Percentiles rank a stretch among this genome's conserved stretches.
Conservation (phyloP, 768 basidiomycete genomes). For the Phylloporus scabripes region DNA sequence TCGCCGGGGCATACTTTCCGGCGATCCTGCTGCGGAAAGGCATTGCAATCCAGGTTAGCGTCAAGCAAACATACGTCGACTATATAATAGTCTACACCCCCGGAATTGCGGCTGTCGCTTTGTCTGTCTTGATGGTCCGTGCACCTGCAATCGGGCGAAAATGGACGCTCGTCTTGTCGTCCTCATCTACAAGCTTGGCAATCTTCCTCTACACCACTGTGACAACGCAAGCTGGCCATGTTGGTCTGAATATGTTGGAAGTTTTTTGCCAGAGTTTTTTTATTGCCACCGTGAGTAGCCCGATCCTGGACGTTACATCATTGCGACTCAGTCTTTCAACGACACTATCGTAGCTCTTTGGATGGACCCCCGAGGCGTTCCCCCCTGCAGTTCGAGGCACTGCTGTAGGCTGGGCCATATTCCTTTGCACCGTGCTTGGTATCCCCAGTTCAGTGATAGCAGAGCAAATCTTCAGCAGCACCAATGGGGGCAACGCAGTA, state of each 20-base stretch:
- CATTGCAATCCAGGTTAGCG: slow-evolving; percentile 1
- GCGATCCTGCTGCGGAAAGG: slow-evolving; percentile 14
- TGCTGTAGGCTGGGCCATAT: slow-evolving; percentile 5
- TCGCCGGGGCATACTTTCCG: slow-evolving; percentile 4
- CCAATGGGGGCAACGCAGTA: slow-evolving; percentile 4
- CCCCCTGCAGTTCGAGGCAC: slow-evolving; percentile 13
- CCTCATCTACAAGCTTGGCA: slow-evolving; percentile 1
- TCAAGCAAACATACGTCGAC: slow-evolving; percentile 9
- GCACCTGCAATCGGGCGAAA: slow-evolving; percentile 11
- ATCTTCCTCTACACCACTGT: slow-evolving; percentile 10
- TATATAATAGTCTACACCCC: slow-evolving; percentile 9
- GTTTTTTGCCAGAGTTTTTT: slow-evolving; percentile 12
- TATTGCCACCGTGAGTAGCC: slow-evolving; percentile 1
- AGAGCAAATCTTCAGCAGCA: slow-evolving; percentile 1
- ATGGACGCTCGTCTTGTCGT: slow-evolving; percentile 15
- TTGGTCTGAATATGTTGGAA: slow-evolving; percentile 9
- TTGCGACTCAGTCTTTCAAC: neutral
- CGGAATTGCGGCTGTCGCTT: neutral
- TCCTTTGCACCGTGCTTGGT: slow-evolving; percentile 1
- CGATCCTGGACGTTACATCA: neutral
- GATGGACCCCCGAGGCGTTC: slow-evolving; percentile 17
- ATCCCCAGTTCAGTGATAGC: slow-evolving; percentile 2
- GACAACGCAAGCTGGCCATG: slow-evolving; percentile 8
- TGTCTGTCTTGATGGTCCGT: slow-evolving; percentile 11
- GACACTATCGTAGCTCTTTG: slow-evolving; percentile 4